Percentiles rank a stretch among this genome's conserved stretches.
phyloP scores from a whole-genome alignment of 495 filamentous ascomycete genomes.

The Tuber borchii region DNA sequence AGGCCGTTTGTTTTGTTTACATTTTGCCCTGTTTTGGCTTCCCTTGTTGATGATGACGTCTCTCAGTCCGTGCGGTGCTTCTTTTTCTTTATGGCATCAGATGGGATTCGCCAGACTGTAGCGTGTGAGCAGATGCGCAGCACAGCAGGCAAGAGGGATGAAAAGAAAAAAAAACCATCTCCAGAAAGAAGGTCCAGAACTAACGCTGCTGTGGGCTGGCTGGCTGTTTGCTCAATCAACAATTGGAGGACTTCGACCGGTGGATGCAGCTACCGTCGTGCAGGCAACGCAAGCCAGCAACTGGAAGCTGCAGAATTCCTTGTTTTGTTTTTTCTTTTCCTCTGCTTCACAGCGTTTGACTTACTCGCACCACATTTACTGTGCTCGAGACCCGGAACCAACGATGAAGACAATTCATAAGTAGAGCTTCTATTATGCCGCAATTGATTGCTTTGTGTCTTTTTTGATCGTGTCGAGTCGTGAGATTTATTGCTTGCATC shows the following conservation, averaged over 20 bases:
- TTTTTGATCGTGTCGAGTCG: not conserved
- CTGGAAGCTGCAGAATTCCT: not conserved
- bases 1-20: conserved; percentile 1
- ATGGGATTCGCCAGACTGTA: not conserved
- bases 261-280: not conserved
- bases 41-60: not conserved
- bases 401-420: not conserved
- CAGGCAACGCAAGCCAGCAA: not conserved
- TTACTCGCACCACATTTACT: not conserved
- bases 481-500: not conserved
- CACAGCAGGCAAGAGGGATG: not conserved
- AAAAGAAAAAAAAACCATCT: not conserved
- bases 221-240: not conserved
- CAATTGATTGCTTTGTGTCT: not conserved
- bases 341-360: not conserved
- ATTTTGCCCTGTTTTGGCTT: not conserved
- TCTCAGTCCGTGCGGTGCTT: not conserved
- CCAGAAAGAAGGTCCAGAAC: not conserved
- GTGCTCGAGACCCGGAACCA: not conserved
- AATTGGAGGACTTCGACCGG: not conserved
- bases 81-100: not conserved
- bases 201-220: not conserved
- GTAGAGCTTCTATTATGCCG: not conserved
- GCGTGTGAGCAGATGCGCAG: not conserved
- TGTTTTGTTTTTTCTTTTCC: not conserved